These are phyloP conservation scores for Penicillium coprophilum DNA, from an alignment of 495 filamentous ascomycete genomes.

Conservation along the genomic window DNA sequence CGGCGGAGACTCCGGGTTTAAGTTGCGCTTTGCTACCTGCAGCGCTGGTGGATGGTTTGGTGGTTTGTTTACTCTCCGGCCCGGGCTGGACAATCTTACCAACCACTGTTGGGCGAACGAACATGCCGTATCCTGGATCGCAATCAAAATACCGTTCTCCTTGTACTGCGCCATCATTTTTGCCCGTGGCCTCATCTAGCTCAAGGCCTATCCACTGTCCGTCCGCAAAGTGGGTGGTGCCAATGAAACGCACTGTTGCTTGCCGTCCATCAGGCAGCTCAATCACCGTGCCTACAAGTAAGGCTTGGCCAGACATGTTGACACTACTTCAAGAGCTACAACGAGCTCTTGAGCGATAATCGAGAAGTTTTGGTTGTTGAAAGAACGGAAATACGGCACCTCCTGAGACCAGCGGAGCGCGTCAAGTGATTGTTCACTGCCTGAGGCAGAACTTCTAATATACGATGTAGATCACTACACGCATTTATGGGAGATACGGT, in stretches of 20 bases:
- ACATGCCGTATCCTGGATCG: constrained; percentile 78
- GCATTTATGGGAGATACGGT: neutral
- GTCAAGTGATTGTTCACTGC: constrained; percentile 18
- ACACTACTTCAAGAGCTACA: constrained; percentile 15
- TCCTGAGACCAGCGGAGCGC: constrained; percentile 24
- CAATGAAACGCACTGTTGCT: constrained; percentile 77
- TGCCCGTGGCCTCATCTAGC: constrained; percentile 77
- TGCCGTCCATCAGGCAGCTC: constrained; percentile 72
- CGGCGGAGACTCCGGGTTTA: constrained; percentile 31
- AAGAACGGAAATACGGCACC: constrained; percentile 11
- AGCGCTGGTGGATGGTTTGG: constrained; percentile 28
- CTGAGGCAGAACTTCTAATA: constrained; percentile 21
- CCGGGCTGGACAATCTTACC: constrained; percentile 59
- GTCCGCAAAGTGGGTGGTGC: constrained; percentile 70
- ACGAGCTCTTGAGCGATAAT: constrained; percentile 16
- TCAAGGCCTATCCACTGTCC: constrained; percentile 93
- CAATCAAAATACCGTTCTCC: constrained; percentile 92
- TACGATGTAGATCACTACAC: neutral
- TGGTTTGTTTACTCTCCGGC: constrained; percentile 39
- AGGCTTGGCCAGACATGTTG: constrained; percentile 38
- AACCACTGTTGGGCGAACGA: constrained; percentile 65
- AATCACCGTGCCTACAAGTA: constrained; percentile 58
- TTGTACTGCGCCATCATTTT: constrained; percentile 92
- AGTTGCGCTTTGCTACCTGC: constrained; percentile 33
- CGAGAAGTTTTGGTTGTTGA: constrained; percentile 21